Evolutionary conservation across 2,329 filamentous ascomycete genomes (phyloP).

Genomic region (Paracoccidioides brasiliensis): DNA sequence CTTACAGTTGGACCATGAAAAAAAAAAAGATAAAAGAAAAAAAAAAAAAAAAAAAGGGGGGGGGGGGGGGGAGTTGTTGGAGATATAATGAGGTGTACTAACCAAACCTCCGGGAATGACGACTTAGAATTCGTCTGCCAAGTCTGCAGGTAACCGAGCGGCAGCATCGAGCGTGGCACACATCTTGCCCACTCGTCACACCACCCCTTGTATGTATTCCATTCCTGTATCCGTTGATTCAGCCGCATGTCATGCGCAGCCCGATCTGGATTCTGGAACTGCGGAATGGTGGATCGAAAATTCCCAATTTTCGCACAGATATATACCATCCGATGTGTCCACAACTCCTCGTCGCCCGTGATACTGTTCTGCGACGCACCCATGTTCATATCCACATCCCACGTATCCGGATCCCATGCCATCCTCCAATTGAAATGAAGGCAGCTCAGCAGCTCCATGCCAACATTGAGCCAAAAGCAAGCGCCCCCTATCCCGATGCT

Average conservation of each 20-base stretch:
- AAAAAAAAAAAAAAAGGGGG: no score
- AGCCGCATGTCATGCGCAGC: slow-evolving; percentile 45
- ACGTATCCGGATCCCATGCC: slow-evolving; percentile 80
- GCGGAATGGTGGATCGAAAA: slow-evolving; percentile 59
- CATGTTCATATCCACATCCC: slow-evolving; percentile 74
- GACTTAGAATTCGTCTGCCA: slow-evolving; percentile 56
- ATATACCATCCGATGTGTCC: slow-evolving; percentile 82
- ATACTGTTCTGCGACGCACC: slow-evolving; percentile 38
- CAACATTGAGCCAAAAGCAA: slow-evolving; percentile 90
- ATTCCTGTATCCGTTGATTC: slow-evolving; percentile 57
- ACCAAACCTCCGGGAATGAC: slow-evolving; percentile 78
- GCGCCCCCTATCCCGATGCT: slow-evolving; percentile 68
- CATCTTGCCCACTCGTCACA: slow-evolving; percentile 70
- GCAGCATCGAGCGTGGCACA: slow-evolving; percentile 76
- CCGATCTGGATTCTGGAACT: slow-evolving; percentile 47
- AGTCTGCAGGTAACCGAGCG: slow-evolving; percentile 62
- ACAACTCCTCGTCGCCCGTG: slow-evolving; percentile 60
- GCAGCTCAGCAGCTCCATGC: slow-evolving; percentile 80
- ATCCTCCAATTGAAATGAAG: slow-evolving; percentile 77
- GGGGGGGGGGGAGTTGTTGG: no score
- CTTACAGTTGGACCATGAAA: not conserved
- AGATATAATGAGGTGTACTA: slow-evolving; percentile 20
- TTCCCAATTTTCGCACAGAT: slow-evolving; percentile 78
- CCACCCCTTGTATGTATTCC: slow-evolving; percentile 65
- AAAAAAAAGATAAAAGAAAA: not conserved